Evolutionary conservation across 192 early-diverging fungal species (phyloP), one percentile per base, ranked within the genome.

Genomic region (Mortierella antarctica): DNA sequence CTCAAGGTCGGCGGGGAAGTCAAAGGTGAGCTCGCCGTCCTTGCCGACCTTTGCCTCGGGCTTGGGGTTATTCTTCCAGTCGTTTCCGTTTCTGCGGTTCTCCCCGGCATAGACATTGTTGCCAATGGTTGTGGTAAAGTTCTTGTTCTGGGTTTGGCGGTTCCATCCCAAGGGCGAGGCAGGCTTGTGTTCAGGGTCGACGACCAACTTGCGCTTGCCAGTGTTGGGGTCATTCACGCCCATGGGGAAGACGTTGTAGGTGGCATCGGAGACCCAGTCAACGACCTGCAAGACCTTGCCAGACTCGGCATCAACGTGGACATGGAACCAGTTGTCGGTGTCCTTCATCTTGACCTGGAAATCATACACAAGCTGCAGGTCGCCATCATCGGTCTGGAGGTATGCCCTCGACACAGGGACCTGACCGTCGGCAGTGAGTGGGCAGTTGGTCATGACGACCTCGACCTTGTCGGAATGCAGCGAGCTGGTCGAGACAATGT

Each of bases 31-130:
- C 40, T 82, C 63, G 13, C 78, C 82, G 41, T 80, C 56, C 56
- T 83, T 72, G 64, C 62, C 71, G 40, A 76, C 57, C 20, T 57
- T 70, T 8, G 91, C 94, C 48, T 86, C 84, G 2, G 96, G 96
- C 10, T 95, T 91, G 65, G 91, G 84, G 77, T 95, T 95, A 83
- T 84, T 82, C 55, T 89, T 64, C 95, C 94, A 97, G 14, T 87
- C 77, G 44, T 86, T 82, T 23, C 89, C 88, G 23, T 95, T 95
- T 56, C 88, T 84, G 4, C 91, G 88, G 73, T 96, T 96, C 66
- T 91, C 91, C 57, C 97, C 95, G 18, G 96, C 93, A 83, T 89
- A 96, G 48, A 94, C 97, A 82, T 98, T 98, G 87, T 97, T 98
- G 14, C 97, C 97, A 39, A 89, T 77, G 11, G 95, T 98, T 15